A percentile compares a stretch with the other conserved stretches of the same genome.
Evolutionary conservation across 768 basidiomycete genomes (phyloP).

Genomic region (Amanita rubescens): DNA sequence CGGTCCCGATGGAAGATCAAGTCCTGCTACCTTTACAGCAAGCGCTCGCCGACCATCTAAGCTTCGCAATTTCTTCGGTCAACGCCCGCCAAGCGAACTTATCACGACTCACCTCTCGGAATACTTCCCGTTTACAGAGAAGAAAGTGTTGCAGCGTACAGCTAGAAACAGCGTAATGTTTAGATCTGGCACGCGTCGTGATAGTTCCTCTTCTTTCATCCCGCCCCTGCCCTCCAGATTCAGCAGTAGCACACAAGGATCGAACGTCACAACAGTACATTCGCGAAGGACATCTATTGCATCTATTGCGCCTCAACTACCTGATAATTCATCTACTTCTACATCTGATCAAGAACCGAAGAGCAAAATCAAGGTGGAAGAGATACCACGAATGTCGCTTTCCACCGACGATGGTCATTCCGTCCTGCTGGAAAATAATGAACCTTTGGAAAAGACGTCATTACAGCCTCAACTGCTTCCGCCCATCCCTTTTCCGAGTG

Average conservation of each 20-base stretch:
- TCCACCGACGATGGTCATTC: constrained; percentile 68
- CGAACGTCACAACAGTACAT: constrained; percentile 32
- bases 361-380: constrained; percentile 23
- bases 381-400: constrained; percentile 65
- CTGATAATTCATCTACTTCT: constrained; percentile 23
- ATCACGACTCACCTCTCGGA: constrained; percentile 92
- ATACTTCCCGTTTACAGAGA: constrained; percentile 93
- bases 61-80: constrained; percentile 94
- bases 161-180: constrained; percentile 82
- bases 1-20: constrained; percentile 19
- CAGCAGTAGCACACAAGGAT: constrained; percentile 55
- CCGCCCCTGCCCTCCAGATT: constrained; percentile 47
- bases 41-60: constrained; percentile 54
- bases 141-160: constrained; percentile 82
- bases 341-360: constrained; percentile 8
- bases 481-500: constrained; percentile 70
- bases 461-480: constrained; percentile 58
- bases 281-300: constrained; percentile 42
- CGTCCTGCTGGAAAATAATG: constrained; percentile 43
- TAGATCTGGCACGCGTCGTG: constrained; percentile 38
- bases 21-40: constrained; percentile 23
- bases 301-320: constrained; percentile 35
- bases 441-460: constrained; percentile 6
- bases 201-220: constrained; percentile 45
- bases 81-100: constrained; percentile 94